Base-by-base conservation (phyloP, 169 alveolate genomes). In the Plasmodium cynomolgi region DNA sequence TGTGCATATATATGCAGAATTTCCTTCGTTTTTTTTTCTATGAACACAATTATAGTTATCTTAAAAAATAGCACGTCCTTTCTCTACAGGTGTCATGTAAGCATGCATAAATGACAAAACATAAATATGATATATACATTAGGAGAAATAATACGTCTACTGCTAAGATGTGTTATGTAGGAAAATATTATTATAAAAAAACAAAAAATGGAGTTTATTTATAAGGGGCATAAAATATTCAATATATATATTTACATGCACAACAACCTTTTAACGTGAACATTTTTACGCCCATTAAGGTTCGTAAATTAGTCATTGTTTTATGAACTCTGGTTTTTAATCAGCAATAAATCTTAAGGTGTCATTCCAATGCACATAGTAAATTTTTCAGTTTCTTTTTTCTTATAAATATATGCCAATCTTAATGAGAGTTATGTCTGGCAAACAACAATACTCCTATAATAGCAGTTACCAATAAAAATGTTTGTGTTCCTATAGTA, bases 401-500 rank as follows among this genome's bases (percentile, higher is more conserved):
- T 26, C 75, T 20, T 62, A 62, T 62, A 62, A 62, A 62, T 62
- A 62, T 62, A 62, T 62, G 34, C 17, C 34, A 62, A 62, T 62
- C 34, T 62, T 62, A 62, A 20, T 62, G 9, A 23, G 37, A 6
- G 75, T 62, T n/a, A 6, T 62, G 15, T 3, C 17, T n/a, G 29
- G 75, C 75, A 62, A 62, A 62, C 34, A 62, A 62, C 37, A 62
- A 20, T 8, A 62, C 75, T 56, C 81, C 90, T 29, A 82, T 56
- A 56, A 82, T 82, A 54, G 62, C 80, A 13, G 80, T 29, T 56
- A 82, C 4, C 58, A 82, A 50, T 56, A 82, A 56, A 82, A 58
- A 54, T 33, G 37, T 9, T 17, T 82, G 80, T 17, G 90, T 11
- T 56, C 90, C 90, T 26, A 82, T 4, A 56, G 6, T 7, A 4